Percentiles rank a stretch among this genome's conserved stretches.
phyloP scores from a whole-genome alignment of 805 yeast genomes.

The Hanseniaspora vineae region DNA sequence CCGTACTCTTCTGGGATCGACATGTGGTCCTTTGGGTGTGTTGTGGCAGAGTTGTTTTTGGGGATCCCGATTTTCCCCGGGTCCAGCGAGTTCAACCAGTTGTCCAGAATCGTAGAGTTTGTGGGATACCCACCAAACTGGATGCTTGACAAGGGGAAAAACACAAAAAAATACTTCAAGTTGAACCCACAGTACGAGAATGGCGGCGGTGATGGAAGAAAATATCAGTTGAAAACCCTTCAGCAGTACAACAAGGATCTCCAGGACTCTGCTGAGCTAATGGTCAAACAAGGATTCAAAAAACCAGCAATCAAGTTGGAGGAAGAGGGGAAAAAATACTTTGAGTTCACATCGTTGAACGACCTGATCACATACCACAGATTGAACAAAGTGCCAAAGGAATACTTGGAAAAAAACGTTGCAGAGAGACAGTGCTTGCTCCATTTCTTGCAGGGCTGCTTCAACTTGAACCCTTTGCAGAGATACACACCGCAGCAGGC shows the following conservation, averaged over 20 bases:
- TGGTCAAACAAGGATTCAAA: constrained; percentile 3
- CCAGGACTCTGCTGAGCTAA: constrained; percentile 8
- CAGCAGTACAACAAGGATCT: constrained; percentile 35
- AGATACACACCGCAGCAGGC: constrained; percentile 98
- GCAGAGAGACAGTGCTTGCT: constrained; percentile 55
- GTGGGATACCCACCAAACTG: constrained; percentile 83
- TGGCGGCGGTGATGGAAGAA: background rate
- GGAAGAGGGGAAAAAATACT: constrained; percentile 76
- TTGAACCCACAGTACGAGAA: constrained; percentile 9
- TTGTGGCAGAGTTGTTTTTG: constrained; percentile 76
- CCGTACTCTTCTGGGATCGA: constrained; percentile 90
- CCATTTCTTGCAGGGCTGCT: constrained; percentile 66
- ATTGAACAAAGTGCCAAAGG: constrained; percentile 39
- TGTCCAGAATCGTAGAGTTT: constrained; percentile 57
- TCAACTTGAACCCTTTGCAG: constrained; percentile 81
- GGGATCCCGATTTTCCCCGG: constrained; percentile 96
- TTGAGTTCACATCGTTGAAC: constrained; percentile 46
- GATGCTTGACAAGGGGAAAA: constrained; percentile 95
- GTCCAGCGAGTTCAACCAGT: constrained; percentile 82
- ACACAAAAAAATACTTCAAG: constrained; percentile 46
- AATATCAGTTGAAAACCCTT: constrained; percentile 31
- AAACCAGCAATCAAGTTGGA: constrained; percentile 33
- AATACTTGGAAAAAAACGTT: constrained; percentile 53
- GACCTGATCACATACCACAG: constrained; percentile 73
- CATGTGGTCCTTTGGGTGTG: constrained; percentile 95